Percentiles rank a stretch among this genome's conserved stretches.
Evolutionary conservation across 2,329 filamentous ascomycete genomes (phyloP).

Genomic region (Aureobasidium sp.): DNA sequence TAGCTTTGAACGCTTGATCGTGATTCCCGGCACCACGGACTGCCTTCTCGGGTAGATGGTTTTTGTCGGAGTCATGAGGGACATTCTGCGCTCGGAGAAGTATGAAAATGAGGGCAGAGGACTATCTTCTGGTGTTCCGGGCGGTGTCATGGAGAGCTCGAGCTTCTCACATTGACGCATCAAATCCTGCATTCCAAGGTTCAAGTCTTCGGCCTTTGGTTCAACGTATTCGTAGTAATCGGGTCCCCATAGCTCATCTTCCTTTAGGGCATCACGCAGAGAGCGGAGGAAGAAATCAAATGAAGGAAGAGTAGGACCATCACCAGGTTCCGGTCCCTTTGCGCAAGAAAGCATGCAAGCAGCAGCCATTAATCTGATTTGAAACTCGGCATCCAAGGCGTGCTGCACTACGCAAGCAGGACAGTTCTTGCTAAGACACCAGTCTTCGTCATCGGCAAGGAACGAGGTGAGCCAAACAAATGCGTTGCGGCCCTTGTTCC

Average conservation of each 20-base stretch:
- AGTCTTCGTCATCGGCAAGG: constrained; percentile 49
- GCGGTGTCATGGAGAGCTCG: constrained; percentile 24
- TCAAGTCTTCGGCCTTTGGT: constrained; percentile 36
- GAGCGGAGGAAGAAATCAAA: constrained; percentile 38
- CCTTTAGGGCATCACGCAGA: constrained; percentile 33
- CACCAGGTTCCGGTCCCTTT: constrained; percentile 29
- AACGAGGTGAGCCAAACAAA: constrained; percentile 56
- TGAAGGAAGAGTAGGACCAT: constrained; percentile 28
- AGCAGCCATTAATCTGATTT: constrained; percentile 41
- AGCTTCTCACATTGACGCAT: constrained; percentile 38
- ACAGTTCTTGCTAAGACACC: constrained; percentile 50
- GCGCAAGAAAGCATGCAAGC: constrained; percentile 40
- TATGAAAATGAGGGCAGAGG: constrained; percentile 19
- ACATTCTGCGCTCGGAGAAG: constrained; percentile 16
- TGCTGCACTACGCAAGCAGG: constrained; percentile 42
- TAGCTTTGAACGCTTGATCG: constrained; percentile 35
- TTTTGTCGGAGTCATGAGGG: constrained; percentile 13
- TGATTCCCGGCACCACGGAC: constrained; percentile 23
- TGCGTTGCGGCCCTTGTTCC: constrained; percentile 48
- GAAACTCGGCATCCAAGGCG: constrained; percentile 41
- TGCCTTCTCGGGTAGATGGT: constrained; percentile 12
- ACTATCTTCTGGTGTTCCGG: constrained; percentile 15
- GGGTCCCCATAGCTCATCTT: constrained; percentile 40
- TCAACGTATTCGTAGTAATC: constrained; percentile 38
- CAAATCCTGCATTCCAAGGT: constrained; percentile 38